Conservation (phyloP, 1,284 basidiomycete species). For the Athelia sp. region DNA sequence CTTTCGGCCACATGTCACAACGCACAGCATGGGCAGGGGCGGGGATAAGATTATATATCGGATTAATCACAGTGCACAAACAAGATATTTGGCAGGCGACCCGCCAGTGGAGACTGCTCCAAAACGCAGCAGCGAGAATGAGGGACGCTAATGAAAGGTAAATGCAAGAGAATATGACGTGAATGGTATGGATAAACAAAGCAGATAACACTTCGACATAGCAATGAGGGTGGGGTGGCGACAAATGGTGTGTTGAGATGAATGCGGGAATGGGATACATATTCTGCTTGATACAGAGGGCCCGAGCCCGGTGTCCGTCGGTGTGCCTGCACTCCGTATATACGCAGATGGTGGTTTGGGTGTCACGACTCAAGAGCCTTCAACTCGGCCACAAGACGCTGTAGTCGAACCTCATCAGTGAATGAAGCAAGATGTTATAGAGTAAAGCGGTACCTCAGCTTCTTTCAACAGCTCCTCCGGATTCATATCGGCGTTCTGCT, state of each 20-base stretch:
- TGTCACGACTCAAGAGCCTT: slow-evolving; percentile 21
- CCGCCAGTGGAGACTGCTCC: no score
- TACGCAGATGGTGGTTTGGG: slow-evolving; percentile 18
- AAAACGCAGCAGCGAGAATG: neutral
- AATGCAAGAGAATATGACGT: neutral
- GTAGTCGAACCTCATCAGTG: neutral
- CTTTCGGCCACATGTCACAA: no score
- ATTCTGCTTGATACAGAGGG: neutral
- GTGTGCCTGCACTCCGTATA: neutral
- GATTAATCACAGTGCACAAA: no score
- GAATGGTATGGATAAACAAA: neutral
- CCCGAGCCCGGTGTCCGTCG: neutral
- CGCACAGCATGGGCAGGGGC: no score
- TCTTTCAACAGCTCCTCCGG: slow-evolving; percentile 36
- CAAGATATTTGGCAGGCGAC: no score
- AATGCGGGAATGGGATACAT: neutral
- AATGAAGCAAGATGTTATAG: neutral
- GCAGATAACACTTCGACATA: neutral
- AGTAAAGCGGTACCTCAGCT: slow-evolving; percentile 41
- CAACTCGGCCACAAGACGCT: slow-evolving; percentile 33
- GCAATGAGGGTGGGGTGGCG: neutral
- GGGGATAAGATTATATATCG: no score
- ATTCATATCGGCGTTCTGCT: slow-evolving; percentile 30
- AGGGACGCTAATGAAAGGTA: neutral
- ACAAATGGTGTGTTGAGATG: neutral